phyloP scores from a whole-genome alignment of 768 basidiomycete genomes.

The Tulasnella sp. region DNA sequence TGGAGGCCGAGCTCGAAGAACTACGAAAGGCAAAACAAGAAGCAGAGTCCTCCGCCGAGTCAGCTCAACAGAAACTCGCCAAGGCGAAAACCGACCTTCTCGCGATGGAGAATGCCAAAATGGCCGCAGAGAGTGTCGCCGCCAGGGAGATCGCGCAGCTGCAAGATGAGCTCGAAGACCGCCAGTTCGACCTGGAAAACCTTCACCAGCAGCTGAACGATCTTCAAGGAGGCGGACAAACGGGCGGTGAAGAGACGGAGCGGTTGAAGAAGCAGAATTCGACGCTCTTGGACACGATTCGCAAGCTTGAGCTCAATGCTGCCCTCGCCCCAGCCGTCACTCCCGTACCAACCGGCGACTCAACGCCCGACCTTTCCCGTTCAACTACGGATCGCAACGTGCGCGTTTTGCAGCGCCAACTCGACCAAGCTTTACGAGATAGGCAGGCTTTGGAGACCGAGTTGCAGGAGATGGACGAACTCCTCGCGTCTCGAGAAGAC shows the following conservation, averaged over 20 bases:
- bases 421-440: background rate
- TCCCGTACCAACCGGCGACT: background rate
- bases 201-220: constrained; percentile 12
- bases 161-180: constrained; percentile 25
- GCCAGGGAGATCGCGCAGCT: constrained; percentile 23
- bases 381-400: constrained; percentile 10
- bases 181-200: constrained; percentile 10
- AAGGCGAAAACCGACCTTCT: constrained; percentile 21
- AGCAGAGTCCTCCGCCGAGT: constrained; percentile 1
- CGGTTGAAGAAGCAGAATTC: background rate
- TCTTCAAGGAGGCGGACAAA: background rate
- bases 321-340: constrained; percentile 18
- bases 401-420: constrained; percentile 8
- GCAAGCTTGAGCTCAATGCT: constrained; percentile 20
- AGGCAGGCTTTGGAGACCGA: constrained; percentile 8
- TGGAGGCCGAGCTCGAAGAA: constrained; percentile 26
- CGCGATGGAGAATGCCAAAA: constrained; percentile 26
- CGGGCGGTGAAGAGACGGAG: background rate
- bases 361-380: constrained; percentile 1
- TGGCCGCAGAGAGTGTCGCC: constrained; percentile 19
- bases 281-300: background rate
- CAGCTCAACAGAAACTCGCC: background rate
- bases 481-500: constrained; percentile 5
- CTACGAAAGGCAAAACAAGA: constrained; percentile 7
- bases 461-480: constrained; percentile 7